Base-by-base conservation (phyloP, 164 flowering plant genomes). In the Pachysandra terminalis region DNA sequence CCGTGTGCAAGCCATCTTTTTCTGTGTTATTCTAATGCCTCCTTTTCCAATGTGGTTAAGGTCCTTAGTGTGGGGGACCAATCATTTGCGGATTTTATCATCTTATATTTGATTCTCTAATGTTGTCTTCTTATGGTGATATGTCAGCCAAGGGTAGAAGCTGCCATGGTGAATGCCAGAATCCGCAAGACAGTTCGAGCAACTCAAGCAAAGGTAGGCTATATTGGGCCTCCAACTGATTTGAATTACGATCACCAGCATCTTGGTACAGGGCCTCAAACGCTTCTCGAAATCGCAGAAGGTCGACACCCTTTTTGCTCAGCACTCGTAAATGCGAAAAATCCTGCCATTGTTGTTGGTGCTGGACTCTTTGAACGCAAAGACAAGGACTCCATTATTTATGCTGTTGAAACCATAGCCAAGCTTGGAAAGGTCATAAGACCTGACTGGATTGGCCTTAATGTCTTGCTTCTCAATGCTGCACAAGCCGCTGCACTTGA, bases 131-230 rank as follows among this genome's bases (percentile, higher is more conserved):
- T 28, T 48, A 65, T 21, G n/a, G 37, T 49, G 23, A 73, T 54
- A 63, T 78, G 25, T 12, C 88, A 96, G 99, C 99, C 99, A 61
- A 90, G 97, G 73, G 88, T 93, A 2, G 99, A 96, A 85, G 99
- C 98, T 82, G 85, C 99, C n/a, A 91, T 96, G 95, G 91, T 96
- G 66, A 96, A 96, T 82, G 99, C 99, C 41, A 84, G 99, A 78
- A 96, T 96, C 65, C 85, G 85, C 59, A 96, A 96, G 79, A 83
- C 96, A 9, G 96, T 93, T 1, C 75, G 83, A 28, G 89, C 93
- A 68, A 82, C 80, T 22, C 81, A 84, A n/a, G 99, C 99, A 9
- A 91, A 86, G 82, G 98, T 96, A 59, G 99, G 87, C 37, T 93
- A 96, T 65, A 80, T 96, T 73, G 99, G 99, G 55, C 92, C 97